Conservation (phyloP, 2,329 filamentous ascomycete species). For the Fusarium drepaniforme region DNA sequence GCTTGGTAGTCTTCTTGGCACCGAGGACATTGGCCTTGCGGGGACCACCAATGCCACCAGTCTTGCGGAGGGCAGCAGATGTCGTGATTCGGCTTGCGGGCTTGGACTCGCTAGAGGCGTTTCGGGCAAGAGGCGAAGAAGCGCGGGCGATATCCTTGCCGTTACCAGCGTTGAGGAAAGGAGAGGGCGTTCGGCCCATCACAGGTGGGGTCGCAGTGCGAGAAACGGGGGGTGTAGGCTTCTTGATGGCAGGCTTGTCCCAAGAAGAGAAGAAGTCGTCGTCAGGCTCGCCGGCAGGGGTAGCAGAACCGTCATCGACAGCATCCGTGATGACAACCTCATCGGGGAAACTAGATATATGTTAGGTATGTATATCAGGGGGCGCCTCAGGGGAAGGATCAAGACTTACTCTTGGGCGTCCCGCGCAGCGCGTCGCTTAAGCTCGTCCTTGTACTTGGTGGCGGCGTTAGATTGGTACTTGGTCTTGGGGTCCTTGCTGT, state of each 20-base stretch:
- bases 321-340: slow-evolving; percentile 89
- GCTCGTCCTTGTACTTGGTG: slow-evolving; percentile 97
- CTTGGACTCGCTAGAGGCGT: slow-evolving; percentile 64
- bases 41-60: slow-evolving; percentile 69
- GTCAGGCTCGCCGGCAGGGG: slow-evolving; percentile 85
- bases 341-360: slow-evolving; percentile 74
- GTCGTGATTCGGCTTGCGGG: slow-evolving; percentile 80
- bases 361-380: slow-evolving; percentile 39
- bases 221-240: slow-evolving; percentile 92
- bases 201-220: slow-evolving; percentile 88
- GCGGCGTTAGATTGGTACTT: slow-evolving; percentile 97
- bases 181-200: slow-evolving; percentile 85
- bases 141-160: slow-evolving; percentile 81
- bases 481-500: slow-evolving; percentile 95
- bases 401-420: slow-evolving; percentile 84
- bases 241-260: slow-evolving; percentile 98
- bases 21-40: slow-evolving; percentile 89
- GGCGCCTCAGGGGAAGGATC: neutral
- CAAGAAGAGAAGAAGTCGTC: slow-evolving; percentile 99
- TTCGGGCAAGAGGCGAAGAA: slow-evolving; percentile 82
- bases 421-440: slow-evolving; percentile 84
- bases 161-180: slow-evolving; percentile 84
- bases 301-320: slow-evolving; percentile 75
- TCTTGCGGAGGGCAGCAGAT: slow-evolving; percentile 86
- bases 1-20: slow-evolving; percentile 83